Conservation (phyloP, 2,329 filamentous ascomycete species). For the Alternaria sp. region DNA sequence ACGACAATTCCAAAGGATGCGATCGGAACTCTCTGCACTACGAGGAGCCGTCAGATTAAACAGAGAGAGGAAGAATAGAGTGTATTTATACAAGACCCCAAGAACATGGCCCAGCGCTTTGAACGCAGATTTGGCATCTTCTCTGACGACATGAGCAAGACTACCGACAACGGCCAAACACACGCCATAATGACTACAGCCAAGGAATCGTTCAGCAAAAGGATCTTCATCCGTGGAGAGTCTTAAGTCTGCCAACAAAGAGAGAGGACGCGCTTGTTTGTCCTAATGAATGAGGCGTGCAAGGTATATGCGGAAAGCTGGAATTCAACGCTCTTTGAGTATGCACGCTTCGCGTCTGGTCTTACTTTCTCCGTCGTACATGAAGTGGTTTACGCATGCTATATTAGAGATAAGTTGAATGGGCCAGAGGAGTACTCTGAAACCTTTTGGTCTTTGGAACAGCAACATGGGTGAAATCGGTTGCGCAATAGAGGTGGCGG, state of each 20-base stretch:
- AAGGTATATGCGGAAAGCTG: not conserved
- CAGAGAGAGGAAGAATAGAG: not conserved
- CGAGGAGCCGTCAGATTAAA: not conserved
- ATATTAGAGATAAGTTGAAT: not conserved
- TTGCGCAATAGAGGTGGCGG: not conserved
- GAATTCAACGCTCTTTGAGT: not conserved
- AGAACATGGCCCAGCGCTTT: not conserved
- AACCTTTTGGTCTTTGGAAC: not conserved
- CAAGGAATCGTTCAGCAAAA: not conserved
- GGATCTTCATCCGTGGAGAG: not conserved
- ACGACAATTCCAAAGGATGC: not conserved
- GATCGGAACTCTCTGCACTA: not conserved
- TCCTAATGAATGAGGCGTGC: not conserved
- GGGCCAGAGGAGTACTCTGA: not conserved
- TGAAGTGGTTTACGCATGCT: not conserved
- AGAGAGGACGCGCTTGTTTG: not conserved
- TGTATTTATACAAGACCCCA: not conserved
- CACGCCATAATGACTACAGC: not conserved
- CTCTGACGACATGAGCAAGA: not conserved
- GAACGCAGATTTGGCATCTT: not conserved
- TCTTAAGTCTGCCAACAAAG: not conserved
- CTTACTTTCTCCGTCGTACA: not conserved
- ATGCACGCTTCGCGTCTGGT: not conserved
- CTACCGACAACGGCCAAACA: not conserved
- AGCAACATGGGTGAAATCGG: not conserved